Evolutionary conservation across 768 basidiomycete genomes (phyloP).

Genomic region (Termitomyces sp.): DNA sequence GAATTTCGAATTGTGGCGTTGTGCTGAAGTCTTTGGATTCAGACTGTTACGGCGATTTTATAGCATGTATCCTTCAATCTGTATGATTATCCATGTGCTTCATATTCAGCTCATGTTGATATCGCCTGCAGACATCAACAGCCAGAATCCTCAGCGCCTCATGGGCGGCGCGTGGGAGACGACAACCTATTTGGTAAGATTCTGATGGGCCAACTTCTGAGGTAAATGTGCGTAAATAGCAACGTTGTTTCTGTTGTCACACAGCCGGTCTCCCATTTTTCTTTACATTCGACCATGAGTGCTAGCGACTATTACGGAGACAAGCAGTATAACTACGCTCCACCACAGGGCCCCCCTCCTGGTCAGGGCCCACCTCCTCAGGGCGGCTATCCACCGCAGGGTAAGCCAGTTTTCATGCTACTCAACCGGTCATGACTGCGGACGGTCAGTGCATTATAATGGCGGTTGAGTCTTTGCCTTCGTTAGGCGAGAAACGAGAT

Average conservation of each 20-base stretch:
- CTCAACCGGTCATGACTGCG: background rate
- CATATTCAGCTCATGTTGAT: background rate
- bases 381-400: constrained; percentile 11
- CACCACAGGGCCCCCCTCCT: constrained; percentile 39
- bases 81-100: background rate
- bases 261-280: constrained; percentile 8
- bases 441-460: background rate
- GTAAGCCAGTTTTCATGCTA: constrained; percentile 3
- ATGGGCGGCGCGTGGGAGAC: constrained; percentile 2
- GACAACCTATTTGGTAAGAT: background rate
- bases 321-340: constrained; percentile 51
- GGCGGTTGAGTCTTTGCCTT: background rate
- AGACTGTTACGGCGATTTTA: background rate
- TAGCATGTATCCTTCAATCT: background rate
- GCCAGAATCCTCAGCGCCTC: background rate
- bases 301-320: constrained; percentile 70
- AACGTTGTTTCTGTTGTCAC: constrained; percentile 5
- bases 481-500: background rate
- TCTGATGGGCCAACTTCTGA: background rate
- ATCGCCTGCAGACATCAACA: background rate
- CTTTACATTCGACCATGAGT: constrained; percentile 42
- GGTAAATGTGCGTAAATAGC: constrained; percentile 26
- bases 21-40: background rate
- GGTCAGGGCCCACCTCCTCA: no score
- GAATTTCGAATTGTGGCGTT: background rate